Evolutionary conservation across 179 eudicot genomes (phyloP), one percentile per base, ranked within the genome.

Genomic region (Beta macrorhiza): DNA sequence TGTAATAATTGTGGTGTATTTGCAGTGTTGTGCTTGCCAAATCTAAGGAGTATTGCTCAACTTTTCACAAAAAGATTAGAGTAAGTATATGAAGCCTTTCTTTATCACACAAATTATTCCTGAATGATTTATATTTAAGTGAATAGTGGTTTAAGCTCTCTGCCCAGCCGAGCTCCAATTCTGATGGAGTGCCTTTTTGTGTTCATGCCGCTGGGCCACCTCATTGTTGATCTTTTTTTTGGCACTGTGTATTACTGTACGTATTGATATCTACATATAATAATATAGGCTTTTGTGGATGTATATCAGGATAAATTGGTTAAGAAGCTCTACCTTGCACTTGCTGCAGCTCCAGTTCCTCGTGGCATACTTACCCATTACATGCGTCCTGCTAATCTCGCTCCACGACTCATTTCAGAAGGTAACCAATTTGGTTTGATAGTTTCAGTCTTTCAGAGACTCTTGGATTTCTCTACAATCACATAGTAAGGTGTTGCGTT

Each of bases 21-120:
- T 87, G 88, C 90, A 96, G 99, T 85, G 93, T 96, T 85, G 97
- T 94, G 85, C 85, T 96, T n/a, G 94, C 98, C 77, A 91, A 92
- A 87, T 90, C 90, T 3, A 91, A 92, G 88, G 91, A 91, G 58
- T 96, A 94, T 74, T 91, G 93, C 85, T 96, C 99, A 10, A 87
- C 87, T 70, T 94, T 94, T 82, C 99, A 96, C 89, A 89, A 84
- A 77, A 94, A 92, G 82, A 90, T 96, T 83, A 90, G 98, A 87
- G 99, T 96, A 86, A 89, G 97, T 83, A 76, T 20, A 9, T 68
- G 7, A 68, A 72, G 71, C 49, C 59, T 58, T 65, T 4, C 7
- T 64, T 11, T 25, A 22, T 64, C 13, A 75, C 56, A 62, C 42
- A 44, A 45, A 56, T 70, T 4, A 56, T 80, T 76, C 25, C 37